Base-by-base conservation (phyloP, 495 filamentous ascomycete species). In the Recurvomyces mirabilis region DNA sequence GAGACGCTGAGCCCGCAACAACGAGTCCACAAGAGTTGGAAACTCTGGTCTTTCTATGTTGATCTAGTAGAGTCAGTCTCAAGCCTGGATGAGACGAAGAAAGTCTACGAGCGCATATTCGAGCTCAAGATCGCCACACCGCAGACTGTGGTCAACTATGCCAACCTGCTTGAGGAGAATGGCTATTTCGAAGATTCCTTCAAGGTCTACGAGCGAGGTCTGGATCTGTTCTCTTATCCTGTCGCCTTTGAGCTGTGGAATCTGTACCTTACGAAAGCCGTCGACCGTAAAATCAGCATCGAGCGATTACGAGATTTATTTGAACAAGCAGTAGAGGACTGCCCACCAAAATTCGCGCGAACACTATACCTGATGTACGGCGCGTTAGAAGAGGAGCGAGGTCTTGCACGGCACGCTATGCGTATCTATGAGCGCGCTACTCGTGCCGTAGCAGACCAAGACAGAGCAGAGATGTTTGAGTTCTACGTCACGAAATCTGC, bases 191-290 rank as follows among this genome's bases (percentile, higher is more conserved):
- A 99, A 61, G 93, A 99, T 46, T 91, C 80, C 5, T 99, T 95
- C 75, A 95, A 94, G 66, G 74, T 96, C 40, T 99, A 93, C 65
- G 93, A 99, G 62, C 81, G 91, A 46, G 93, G 93, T 19, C 71
- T 99, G 26, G 89, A 96, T 59, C 79, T 96, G 6, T 99, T 99
- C 77, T 87, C 74, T 60, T 96, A 96, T 52, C 91, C 93, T 0
- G 91, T 96, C 14, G 91, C 93, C 19, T 99, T 96, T 61, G 93
- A 99, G 63, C 70, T 99, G 10, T 99, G 93, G 93, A 99, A 99
- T 52, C 68, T 96, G 26, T 99, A 99, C 59, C 72, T 99, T 45
- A 95, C 87, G 38, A 99, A 95, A 64, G 93, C 93, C 0, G 85
- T 94, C 17, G 88, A 94, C 60, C 83, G 93, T 31, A 87, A 89